Percentiles rank a stretch among this genome's conserved stretches.
Evolutionary conservation across 2,329 filamentous ascomycete genomes (phyloP).

Genomic region (Cercospora beticola): DNA sequence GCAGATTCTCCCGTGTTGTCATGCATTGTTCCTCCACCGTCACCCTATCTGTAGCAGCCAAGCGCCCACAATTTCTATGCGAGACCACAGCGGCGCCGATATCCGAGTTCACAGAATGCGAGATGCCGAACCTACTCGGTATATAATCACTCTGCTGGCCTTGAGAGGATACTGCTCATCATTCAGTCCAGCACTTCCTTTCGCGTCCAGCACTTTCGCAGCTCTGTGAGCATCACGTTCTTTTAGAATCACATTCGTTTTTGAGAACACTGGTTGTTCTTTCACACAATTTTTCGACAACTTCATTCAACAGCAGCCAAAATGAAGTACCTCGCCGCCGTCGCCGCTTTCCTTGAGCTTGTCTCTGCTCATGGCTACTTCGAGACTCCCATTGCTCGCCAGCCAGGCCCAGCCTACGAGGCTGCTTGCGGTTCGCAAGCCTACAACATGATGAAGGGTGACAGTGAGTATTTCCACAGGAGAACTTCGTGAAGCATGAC

Average conservation of each 20-base stretch:
- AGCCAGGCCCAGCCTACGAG: conserved; percentile 53
- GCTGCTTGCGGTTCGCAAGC: conserved; percentile 57
- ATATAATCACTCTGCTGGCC: not conserved
- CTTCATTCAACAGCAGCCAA: not conserved
- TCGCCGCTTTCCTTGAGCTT: conserved; percentile 47
- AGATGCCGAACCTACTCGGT: not conserved
- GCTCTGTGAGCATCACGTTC: conserved; percentile 23
- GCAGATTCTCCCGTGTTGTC: not conserved
- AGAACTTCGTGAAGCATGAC: too few relatives aligned
- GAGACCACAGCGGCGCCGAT: conserved; percentile 8
- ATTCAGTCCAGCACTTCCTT: not conserved
- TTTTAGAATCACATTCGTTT: conserved; percentile 18
- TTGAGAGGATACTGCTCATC: not conserved
- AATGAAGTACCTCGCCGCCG: conserved; percentile 38
- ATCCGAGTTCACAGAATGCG: not conserved
- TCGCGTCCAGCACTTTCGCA: not conserved
- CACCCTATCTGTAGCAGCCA: conserved; percentile 1
- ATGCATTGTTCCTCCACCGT: not conserved
- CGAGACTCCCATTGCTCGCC: conserved; percentile 49
- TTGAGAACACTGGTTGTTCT: conserved; percentile 18
- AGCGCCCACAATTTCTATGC: conserved; percentile 13
- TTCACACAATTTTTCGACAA: not conserved
- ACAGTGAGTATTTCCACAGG: conserved; percentile 40
- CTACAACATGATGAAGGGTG: conserved; percentile 53
- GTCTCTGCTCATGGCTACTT: conserved; percentile 57